Evolutionary conservation across 306 rosid species (phyloP), one percentile per base, ranked within the genome.

Genomic region (Prinsepia uniflora): DNA sequence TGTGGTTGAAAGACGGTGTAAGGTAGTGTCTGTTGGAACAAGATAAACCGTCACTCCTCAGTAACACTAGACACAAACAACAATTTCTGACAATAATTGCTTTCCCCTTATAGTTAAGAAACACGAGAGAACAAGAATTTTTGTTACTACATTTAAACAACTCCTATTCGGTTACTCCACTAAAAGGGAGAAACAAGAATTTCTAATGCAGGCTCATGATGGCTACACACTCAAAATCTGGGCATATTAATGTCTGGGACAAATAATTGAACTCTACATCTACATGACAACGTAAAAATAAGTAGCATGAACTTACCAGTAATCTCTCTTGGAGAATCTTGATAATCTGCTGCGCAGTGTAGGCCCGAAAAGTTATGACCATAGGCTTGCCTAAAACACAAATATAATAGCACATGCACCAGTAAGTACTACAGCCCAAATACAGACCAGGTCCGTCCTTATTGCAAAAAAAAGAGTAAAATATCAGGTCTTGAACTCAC

Each of bases 261-360:
- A 30, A 30, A 30, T 30, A 30, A 30, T 30, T 1, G 36, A 30
- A 30, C 36, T 30, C 36, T 30, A 30, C 36, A 30, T 30, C 3
- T 30, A 30, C 36, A 30, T 30, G 36, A 30, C 3, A 3, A 30
- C 4, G 36, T 30, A 30, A 30, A 30, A 30, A 30, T 30, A 30
- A 30, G 36, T 30, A 30, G 57, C 72, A 77, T 49, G 46, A 63
- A 69, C 94, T 81, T 82, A 91, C 99, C 49, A 19, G 58, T 74
- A 94, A 79, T 63, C 97, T 88, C 77, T 94, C 91, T 65, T 84
- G 83, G 12, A 94, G 95, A 83, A 94, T 94, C 84, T 77, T 78
- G 36, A 91, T 82, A 50, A 94, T 87, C 81, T 94, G 99, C 74
- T 89, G 97, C 78, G 78, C 84, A 40, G 89, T 74, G 83, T 94